Evolutionary conservation across 371 early-diverging fungal species (phyloP).

Genomic region (Mucor racemosus): DNA sequence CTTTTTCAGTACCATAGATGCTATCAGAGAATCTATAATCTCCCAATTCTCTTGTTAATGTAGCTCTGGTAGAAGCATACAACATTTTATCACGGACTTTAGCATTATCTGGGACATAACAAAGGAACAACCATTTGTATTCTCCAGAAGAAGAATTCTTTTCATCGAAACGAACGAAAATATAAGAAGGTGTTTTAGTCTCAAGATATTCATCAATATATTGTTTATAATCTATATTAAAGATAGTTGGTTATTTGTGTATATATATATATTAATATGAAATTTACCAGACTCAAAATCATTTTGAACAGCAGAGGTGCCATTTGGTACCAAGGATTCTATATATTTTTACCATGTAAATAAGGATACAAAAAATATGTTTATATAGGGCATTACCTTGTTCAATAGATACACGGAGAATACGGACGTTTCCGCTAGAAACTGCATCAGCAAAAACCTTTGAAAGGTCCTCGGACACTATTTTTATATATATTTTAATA

Average conservation of each 20-base stretch:
- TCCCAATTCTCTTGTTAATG: slow-evolving; percentile 78
- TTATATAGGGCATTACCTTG: slow-evolving; percentile 35
- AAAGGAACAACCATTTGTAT: slow-evolving; percentile 76
- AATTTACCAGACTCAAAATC: slow-evolving; percentile 63
- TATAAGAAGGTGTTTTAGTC: slow-evolving; percentile 66
- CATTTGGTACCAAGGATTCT: slow-evolving; percentile 53
- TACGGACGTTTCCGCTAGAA: slow-evolving; percentile 39
- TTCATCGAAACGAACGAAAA: slow-evolving; percentile 70
- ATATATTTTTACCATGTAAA: background rate
- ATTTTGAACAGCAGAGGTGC: slow-evolving; percentile 48
- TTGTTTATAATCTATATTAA: slow-evolving; percentile 7
- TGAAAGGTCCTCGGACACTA: slow-evolving; percentile 60
- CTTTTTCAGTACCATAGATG: slow-evolving; percentile 77
- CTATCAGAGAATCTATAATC: slow-evolving; percentile 77
- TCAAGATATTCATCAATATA: slow-evolving; percentile 55
- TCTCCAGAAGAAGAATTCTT: slow-evolving; percentile 44
- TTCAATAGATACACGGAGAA: slow-evolving; percentile 54
- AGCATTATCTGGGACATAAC: slow-evolving; percentile 82
- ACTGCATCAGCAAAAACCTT: slow-evolving; percentile 52
- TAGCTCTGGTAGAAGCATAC: slow-evolving; percentile 82
- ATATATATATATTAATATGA: background rate
- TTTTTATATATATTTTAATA: background rate
- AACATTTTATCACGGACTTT: slow-evolving; percentile 89
- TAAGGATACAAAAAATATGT: background rate
- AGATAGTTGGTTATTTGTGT: background rate